Conservation (phyloP, 1,284 basidiomycete genomes). For the Rhizopogon hawkerae region DNA sequence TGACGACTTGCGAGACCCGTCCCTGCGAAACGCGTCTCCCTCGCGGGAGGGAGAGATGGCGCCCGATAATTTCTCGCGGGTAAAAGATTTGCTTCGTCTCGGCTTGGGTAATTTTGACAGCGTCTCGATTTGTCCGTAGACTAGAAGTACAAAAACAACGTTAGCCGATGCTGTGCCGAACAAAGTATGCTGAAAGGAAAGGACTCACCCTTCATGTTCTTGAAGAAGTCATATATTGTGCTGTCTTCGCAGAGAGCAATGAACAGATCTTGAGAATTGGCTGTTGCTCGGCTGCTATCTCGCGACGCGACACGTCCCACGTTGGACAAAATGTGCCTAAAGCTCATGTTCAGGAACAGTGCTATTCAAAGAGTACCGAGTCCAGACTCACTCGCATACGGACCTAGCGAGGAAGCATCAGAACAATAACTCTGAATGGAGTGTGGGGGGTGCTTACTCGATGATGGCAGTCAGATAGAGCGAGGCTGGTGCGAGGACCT, state of each 20-base stretch:
- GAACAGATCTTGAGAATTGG: slow-evolving; percentile 74
- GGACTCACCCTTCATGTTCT: slow-evolving; percentile 70
- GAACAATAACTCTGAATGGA: slow-evolving; percentile 16
- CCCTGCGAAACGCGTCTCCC: slow-evolving; percentile 18
- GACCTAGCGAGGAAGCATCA: slow-evolving; percentile 38
- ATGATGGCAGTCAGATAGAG: slow-evolving; percentile 88
- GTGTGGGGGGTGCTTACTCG: slow-evolving; percentile 54
- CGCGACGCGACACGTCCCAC: slow-evolving; percentile 76
- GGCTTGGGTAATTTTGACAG: slow-evolving; percentile 49
- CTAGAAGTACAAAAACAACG: slow-evolving; percentile 30
- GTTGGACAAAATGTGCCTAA: slow-evolving; percentile 74
- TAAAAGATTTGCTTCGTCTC: slow-evolving; percentile 62
- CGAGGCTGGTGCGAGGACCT: slow-evolving; percentile 72
- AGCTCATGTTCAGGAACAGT: slow-evolving; percentile 2
- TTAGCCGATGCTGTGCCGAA: background rate
- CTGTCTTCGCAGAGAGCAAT: slow-evolving; percentile 83
- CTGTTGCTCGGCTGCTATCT: slow-evolving; percentile 71
- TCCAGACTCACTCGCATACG: slow-evolving; percentile 68
- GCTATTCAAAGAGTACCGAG: slow-evolving; percentile 1
- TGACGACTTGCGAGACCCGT: slow-evolving; percentile 22
- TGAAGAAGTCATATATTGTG: slow-evolving; percentile 75
- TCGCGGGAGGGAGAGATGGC: slow-evolving; percentile 25
- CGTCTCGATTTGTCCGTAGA: slow-evolving; percentile 70
- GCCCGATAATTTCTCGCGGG: slow-evolving; percentile 31
- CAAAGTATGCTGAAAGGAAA: background rate